Conservation (phyloP, 2,329 filamentous ascomycete species). For the Parascedosporium putredinis region DNA sequence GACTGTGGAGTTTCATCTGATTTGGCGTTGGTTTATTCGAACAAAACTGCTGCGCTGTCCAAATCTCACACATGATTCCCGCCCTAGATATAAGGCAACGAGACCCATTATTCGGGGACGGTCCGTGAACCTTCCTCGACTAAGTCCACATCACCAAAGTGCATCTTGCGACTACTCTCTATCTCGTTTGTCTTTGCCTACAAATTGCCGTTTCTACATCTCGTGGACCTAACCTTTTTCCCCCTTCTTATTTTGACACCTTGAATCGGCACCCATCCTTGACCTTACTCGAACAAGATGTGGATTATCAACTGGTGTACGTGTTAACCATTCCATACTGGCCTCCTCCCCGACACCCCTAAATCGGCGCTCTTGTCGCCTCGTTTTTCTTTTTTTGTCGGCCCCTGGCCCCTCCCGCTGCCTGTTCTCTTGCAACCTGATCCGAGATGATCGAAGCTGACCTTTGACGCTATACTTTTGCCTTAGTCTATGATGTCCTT, state of each 20-base stretch:
- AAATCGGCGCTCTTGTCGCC: too few species aligned
- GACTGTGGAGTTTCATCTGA: background rate
- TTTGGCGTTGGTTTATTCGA: background rate
- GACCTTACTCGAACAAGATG: slow-evolving; percentile 42
- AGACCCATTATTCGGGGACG: background rate
- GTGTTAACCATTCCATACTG: slow-evolving; percentile 21
- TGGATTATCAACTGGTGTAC: slow-evolving; percentile 96
- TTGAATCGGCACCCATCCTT: background rate
- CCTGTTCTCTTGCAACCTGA: background rate
- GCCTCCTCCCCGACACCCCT: background rate
- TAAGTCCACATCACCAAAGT: slow-evolving; percentile 8
- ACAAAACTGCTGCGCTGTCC: background rate
- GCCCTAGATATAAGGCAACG: background rate
- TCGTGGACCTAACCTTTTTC: slow-evolving; percentile 9
- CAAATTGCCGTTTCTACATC: slow-evolving; percentile 10
- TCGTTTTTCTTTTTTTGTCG: background rate
- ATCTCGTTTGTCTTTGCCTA: background rate
- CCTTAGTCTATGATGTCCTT: slow-evolving; percentile 78
- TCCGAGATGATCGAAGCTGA: background rate
- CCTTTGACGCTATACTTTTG: slow-evolving; percentile 3
- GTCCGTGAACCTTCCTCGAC: background rate
- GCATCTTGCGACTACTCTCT: background rate
- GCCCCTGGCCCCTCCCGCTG: too few species aligned
- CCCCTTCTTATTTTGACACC: slow-evolving; percentile 1
- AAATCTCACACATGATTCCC: background rate